Percentiles rank a stretch among this genome's conserved stretches.
Conservation (phyloP, 768 basidiomycete genomes). For the Cubamyces sp. region DNA sequence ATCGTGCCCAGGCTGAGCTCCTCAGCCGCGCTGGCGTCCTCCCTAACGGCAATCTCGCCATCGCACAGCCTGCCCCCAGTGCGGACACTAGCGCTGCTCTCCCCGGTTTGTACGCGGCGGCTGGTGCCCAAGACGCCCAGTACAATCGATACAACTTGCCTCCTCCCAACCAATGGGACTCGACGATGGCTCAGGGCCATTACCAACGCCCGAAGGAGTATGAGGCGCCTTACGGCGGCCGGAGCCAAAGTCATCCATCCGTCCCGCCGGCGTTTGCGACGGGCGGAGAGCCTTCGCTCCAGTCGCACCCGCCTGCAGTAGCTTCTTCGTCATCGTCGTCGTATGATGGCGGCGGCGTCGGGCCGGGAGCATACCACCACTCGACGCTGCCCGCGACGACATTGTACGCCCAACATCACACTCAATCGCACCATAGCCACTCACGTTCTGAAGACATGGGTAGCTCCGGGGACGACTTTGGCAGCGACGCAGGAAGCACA, state of each 20-base stretch:
- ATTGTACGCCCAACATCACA: conserved; percentile 9
- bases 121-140: conserved; percentile 18
- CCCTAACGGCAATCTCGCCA: conserved; percentile 22
- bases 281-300: conserved; percentile 25
- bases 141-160: conserved; percentile 21
- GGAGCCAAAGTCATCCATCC: conserved; percentile 18
- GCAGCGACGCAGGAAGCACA: conserved; percentile 48
- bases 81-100: conserved; percentile 21
- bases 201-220: conserved; percentile 24
- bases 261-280: conserved; percentile 10
- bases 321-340: conserved; percentile 9
- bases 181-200: conserved; percentile 15
- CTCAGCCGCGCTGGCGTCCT: conserved; percentile 41
- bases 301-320: conserved; percentile 27
- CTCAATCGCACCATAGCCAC: conserved; percentile 11
- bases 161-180: conserved; percentile 19
- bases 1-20: conserved; percentile 50
- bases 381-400: conserved; percentile 6
- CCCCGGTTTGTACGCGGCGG: conserved; percentile 16
- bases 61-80: conserved; percentile 17
- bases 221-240: conserved; percentile 15
- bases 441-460: conserved; percentile 29
- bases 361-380: conserved; percentile 12
- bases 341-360: conserved; percentile 12
- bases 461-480: conserved; percentile 32